Evolutionary conservation across 345 rosid species (phyloP), one percentile per base, ranked within the genome.

Genomic region (Moricandia moricandioides): DNA sequence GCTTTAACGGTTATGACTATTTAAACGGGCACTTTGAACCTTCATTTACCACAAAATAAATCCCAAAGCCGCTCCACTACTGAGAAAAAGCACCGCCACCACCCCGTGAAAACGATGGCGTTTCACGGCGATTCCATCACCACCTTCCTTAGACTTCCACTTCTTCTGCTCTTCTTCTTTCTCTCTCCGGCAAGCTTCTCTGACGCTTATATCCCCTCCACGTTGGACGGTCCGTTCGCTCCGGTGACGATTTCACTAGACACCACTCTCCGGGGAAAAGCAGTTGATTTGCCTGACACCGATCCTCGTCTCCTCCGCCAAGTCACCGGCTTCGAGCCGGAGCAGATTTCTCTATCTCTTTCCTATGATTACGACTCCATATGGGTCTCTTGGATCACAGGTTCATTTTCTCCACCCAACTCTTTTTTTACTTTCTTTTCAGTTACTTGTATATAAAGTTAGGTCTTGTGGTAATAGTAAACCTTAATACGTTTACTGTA

Each of bases 321-420:
- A 1, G 91, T 82, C 71, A 62, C 65, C 37, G 88, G 86, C 3
- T 84, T 86, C 72, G 71, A 76, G 69, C 96, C 93, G 2, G 93
- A 90, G 76, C 96, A 90, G 70, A 83, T 90, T 63, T 88, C 93
- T 6, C 58, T 88, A n/a, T 75, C 93, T 35, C 82, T 90, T 8
- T 88, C 96, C 1, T 63, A 79, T 45, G 76, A 34, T 70, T 73
- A 82, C n/a, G 89, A 84, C 62, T 90, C 93, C 21, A 72, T 90
- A 10, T 90, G 96, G 96, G 82, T 90, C 65, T 84, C 96, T 17
- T 90, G 96, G 93, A 80, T 90, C 69, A 90, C 93, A 60, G 90
- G 93, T 90, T 74, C 52, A 3, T 6, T 29, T 29, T 7, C 2
- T 13, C 10, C 31, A 31, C 47, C 60, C 9, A 24, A 60, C 33